Evolutionary conservation across 2,329 filamentous ascomycete species (phyloP), one percentile per base, ranked within the genome.

Genomic region (Bipolaris victoriae): DNA sequence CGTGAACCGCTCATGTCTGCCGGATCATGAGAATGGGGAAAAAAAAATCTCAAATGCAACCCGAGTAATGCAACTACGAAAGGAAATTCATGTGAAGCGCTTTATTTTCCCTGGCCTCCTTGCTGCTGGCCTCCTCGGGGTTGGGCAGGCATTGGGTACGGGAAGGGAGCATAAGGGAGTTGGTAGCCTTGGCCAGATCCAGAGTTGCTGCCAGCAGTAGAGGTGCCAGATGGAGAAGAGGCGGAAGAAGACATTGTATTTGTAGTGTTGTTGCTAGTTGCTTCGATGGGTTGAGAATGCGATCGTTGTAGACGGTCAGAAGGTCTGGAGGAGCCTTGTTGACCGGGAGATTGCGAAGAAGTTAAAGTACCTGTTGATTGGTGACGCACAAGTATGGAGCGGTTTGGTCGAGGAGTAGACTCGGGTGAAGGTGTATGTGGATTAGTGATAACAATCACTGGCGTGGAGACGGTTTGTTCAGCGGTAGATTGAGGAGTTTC

Each of bases 121-220:
- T 69, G 63, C 26, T 63, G 57, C 47, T 64, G 60, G 2, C 62
- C 60, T 13, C 70, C 68, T 7, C 69, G 59, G 2, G 64, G 60
- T 44, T 68, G 70, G 11, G 65, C 66, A 1, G 74, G 73, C 68
- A 74, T 73, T 1, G 71, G 73, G 57, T 75, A 76, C 13, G 74
- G 74, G 48, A 76, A 76, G 1, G 74, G 74, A 6, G 74, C 73
- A 52, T 76, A 76, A 0, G 73, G 73, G 5, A 76, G 70, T 49
- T 74, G 68, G 35, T 72, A 73, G 6, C 60, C 53, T 11, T 70
- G 70, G 15, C 69, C 61, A 22, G 70, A 67, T 31, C 69, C 69
- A 5, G 72, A 69, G 5, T 59, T 69, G 18, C 70, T 59, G 9
- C 69, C 70, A 9, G 68, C 62, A 3, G 71, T 74, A n/a, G 64